Evolutionary conservation across 1,284 basidiomycete species (phyloP).

Genomic region (Leccinum angustisporum): DNA sequence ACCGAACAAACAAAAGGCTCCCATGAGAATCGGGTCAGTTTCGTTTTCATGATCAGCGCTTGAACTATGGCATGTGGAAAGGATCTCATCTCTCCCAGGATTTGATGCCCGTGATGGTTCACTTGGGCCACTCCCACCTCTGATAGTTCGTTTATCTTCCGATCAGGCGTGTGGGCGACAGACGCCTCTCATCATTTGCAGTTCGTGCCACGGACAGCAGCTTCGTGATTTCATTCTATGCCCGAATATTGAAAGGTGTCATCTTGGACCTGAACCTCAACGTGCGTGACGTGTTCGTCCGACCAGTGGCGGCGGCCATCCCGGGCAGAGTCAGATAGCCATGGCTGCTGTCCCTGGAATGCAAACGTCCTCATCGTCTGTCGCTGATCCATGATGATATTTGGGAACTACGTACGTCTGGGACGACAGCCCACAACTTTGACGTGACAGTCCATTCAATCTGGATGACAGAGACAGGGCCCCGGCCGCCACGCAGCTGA

Average conservation of each 20-base stretch:
- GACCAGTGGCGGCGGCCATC: constrained; percentile 18
- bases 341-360: constrained; percentile 6
- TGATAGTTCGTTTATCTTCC: constrained; percentile 11
- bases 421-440: background rate
- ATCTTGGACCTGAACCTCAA: constrained; percentile 6
- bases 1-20: background rate
- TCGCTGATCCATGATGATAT: background rate
- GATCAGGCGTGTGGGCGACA: constrained; percentile 15
- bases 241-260: constrained; percentile 1
- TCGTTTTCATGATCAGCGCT: constrained; percentile 29
- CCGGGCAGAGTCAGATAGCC: constrained; percentile 3
- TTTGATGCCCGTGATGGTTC: constrained; percentile 7
- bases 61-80: background rate
- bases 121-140: background rate
- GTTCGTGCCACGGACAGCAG: constrained; percentile 13
- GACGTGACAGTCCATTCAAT: constrained; percentile 6
- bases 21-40: constrained; percentile 3
- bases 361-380: constrained; percentile 1
- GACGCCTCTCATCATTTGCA: constrained; percentile 11
- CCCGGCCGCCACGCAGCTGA: background rate
- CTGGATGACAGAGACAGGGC: constrained; percentile 3
- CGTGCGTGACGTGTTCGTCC: constrained; percentile 13
- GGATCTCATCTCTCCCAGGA: constrained; percentile 10
- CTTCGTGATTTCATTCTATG: constrained; percentile 18
- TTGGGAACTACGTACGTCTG: background rate